Base-by-base conservation (phyloP, 306 rosid species). In the Boehmeria nivea region DNA sequence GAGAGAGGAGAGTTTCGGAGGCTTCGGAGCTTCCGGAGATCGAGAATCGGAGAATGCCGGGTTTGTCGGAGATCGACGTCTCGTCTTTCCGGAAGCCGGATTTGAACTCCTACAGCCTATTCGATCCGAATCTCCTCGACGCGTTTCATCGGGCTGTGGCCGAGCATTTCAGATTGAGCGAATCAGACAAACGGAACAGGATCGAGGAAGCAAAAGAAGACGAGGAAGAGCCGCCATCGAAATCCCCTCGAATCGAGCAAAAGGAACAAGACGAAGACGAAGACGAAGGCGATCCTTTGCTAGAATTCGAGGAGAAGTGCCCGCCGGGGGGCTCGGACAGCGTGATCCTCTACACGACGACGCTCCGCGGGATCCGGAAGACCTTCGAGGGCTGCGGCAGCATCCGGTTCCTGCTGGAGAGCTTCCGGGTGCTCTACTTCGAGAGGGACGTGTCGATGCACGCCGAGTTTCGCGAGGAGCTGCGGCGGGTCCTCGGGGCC, bases 371-470 rank as follows among this genome's bases (percentile, higher is more conserved):
- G 33, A 81, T 91, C 51, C 45, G 94, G 3, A 91, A 87, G 54
- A 87, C 99, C 0, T 87, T 84, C 17, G 99, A 91, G 23, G 80
- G 86, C 6, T 91, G 99, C 80, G 75, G 58, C 66, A 85, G 76
- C 67, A 59, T 87, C 11, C 81, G 99, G 0, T 91, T 84, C 64
- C 78, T 84, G 0, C 64, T 91, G 0, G 86, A 91, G 49, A 91
- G 93, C 55, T 87, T 85, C 45, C 77, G 77, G 61, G 84, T 91
- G 20, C 22, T 64, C 48, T 87, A 76, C 60, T 54, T 43, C 42
- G 99, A 91, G 83, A 54, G 89, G 5, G 99, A 91, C 25, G 66
- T 85, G 4, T 91, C 96, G 24, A 87, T 91, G 87, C 86, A 91
- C 69, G 75, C 44, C 58, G 91, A 79, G 43, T 91, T 68, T 56